Evolutionary conservation across 306 rosid genomes (phyloP), one percentile per base, ranked within the genome.

Genomic region (Sophora flavescens): DNA sequence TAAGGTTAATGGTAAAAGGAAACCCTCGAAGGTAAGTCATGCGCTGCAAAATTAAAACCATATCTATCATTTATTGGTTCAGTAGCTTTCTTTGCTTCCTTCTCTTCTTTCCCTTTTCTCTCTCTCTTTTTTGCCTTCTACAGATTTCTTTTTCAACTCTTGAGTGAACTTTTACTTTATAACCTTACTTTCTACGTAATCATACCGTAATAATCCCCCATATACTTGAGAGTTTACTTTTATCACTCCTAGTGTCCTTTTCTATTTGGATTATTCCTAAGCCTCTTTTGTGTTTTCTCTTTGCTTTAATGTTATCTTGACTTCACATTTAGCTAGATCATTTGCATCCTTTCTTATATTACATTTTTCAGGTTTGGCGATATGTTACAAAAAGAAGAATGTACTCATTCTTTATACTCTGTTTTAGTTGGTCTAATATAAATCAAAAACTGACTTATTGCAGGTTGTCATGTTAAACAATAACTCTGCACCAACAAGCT

Each of bases 161-260:
- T 69, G 58, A 64, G 53, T 64, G 60, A 66, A 79, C 88, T 86
- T 86, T 88, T 83, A 38, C 88, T 85, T 86, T 80, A 47, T 65
- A 67, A 76, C 56, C 74, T 68, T 86, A 84, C 90, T 88, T 90
- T 88, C 78, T 80, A 84, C 86, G 82, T 84, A 86, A 88, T 86
- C 65, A 90, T 86, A 81, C 84, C 83, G 84, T 88, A 81, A 84
- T 84, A 60, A 79, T 78, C 82, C 82, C 75, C 81, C 32, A 68
- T 68, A 75, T 58, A 78, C 61, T 42, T 52, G 61, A 77, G 81
- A 33, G 82, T 59, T 48, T 58, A 82, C 87, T 87, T 87, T 87
- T 75, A 56, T 68, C 54, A 58, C 82, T 14, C 62, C 76, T 76
- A 53, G 60, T 32, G 51, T 69, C 70, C 83, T 82, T 83, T 81